Percentiles rank a stretch among this genome's conserved stretches.
These are phyloP conservation scores for Waitea zeae DNA, from an alignment of 1,284 basidiomycete genomes.

Conservation along the genomic window DNA sequence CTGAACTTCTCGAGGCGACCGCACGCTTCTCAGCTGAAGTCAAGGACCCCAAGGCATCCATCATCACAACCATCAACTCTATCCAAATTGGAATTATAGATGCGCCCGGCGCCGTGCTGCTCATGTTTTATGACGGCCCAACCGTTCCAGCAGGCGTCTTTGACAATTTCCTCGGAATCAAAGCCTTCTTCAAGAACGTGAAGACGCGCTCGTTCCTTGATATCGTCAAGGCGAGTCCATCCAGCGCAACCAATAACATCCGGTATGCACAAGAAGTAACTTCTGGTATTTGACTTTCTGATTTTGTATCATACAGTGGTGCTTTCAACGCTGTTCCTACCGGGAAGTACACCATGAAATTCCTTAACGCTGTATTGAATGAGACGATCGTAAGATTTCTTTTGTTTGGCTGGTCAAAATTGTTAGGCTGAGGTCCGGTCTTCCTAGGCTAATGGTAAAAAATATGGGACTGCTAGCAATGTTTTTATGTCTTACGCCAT, in stretches of 20 bases:
- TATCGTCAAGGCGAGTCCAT: constrained; percentile 21
- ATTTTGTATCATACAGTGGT: too few relatives aligned
- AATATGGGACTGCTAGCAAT: too few relatives aligned
- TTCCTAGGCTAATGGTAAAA: too few relatives aligned
- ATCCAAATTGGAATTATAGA: too few relatives aligned
- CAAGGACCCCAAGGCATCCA: constrained; percentile 40
- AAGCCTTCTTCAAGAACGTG: constrained; percentile 12
- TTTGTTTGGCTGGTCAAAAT: too few relatives aligned
- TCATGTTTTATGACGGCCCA: constrained; percentile 26
- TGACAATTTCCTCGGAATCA: constrained; percentile 21
- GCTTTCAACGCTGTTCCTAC: constrained; percentile 32
- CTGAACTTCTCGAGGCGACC: constrained; percentile 24
- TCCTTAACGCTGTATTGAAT: constrained; percentile 29
- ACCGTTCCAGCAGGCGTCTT: constrained; percentile 22
- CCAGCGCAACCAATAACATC: constrained; percentile 19
- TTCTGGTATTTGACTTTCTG: too few relatives aligned
- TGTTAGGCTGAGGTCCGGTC: too few relatives aligned
- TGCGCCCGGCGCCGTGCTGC: constrained; percentile 10
- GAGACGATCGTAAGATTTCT: constrained; percentile 23
- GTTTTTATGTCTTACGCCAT: constrained; percentile 27
- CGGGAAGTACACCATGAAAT: constrained; percentile 17
- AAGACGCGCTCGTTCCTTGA: constrained; percentile 19
- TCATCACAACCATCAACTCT: constrained; percentile 37
- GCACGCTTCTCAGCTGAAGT: constrained; percentile 27
- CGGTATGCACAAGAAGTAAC: too few relatives aligned